phyloP scores from a whole-genome alignment of 139 green algal genomes.

The Picochlorum sp. region DNA sequence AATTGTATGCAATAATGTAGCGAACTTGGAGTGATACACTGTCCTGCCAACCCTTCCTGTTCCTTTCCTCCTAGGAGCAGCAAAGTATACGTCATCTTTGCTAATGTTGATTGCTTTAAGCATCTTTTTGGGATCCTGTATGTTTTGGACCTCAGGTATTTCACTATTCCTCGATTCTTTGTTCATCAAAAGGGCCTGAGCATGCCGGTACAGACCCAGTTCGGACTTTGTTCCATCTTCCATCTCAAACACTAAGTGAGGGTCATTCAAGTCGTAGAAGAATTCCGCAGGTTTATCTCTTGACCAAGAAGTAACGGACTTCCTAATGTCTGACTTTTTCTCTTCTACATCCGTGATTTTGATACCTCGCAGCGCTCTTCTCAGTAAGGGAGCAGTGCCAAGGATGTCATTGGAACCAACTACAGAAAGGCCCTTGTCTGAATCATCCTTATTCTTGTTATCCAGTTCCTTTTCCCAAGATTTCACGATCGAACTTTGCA shows the following conservation, averaged over 20 bases:
- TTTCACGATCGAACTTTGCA: not conserved
- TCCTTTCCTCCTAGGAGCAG: slow-evolving; percentile 8
- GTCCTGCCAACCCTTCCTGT: not conserved
- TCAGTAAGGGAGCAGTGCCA: not conserved
- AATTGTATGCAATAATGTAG: slow-evolving; percentile 18
- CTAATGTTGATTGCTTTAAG: slow-evolving; percentile 27
- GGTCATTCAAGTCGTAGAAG: slow-evolving; percentile 28
- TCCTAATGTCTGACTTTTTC: not conserved
- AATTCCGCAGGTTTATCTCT: not conserved
- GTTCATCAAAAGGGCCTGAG: not conserved
- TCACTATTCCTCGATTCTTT: not conserved
- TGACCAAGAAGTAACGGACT: not conserved
- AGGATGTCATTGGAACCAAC: slow-evolving; percentile 1
- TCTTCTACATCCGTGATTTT: not conserved
- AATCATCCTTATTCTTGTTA: not conserved
- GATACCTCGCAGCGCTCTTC: not conserved
- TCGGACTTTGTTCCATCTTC: not conserved
- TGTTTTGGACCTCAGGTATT: not conserved
- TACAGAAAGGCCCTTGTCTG: not conserved
- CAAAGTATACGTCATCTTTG: slow-evolving; percentile 17
- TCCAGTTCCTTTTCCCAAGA: not conserved
- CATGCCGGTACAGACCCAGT: not conserved
- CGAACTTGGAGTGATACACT: slow-evolving; percentile 20
- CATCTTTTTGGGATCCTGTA: slow-evolving; percentile 9
- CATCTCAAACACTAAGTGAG: slow-evolving; percentile 11